phyloP scores from a whole-genome alignment of 164 flowering plant species.

The Chimonanthus salicifolius region DNA sequence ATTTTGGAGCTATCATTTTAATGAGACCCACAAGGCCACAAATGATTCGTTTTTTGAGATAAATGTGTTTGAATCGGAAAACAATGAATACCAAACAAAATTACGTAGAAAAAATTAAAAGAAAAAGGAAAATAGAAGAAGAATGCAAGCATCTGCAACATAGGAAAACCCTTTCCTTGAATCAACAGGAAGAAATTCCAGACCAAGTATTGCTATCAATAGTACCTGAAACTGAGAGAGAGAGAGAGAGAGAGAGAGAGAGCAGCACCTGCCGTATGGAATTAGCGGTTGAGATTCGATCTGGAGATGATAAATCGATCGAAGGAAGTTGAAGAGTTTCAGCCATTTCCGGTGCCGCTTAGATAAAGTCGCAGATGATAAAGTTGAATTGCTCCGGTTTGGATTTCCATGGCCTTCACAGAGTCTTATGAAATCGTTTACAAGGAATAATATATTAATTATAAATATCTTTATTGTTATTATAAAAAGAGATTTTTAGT shows the following conservation, averaged over 20 bases:
- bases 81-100: background rate
- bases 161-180: background rate
- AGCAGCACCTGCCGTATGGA: constrained; percentile 52
- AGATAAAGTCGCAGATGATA: too few relatives aligned
- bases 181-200: background rate
- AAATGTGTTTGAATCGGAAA: background rate
- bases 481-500: too few relatives aligned
- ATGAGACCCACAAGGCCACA: too few relatives aligned
- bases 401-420: background rate
- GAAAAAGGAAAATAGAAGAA: background rate
- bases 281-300: constrained; percentile 37
- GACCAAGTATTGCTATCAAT: too few relatives aligned
- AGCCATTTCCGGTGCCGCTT: constrained; percentile 19
- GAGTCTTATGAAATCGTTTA: too few relatives aligned
- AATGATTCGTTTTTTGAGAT: too few relatives aligned
- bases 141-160: background rate
- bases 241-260: background rate
- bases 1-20: too few relatives aligned
- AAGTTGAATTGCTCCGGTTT: too few relatives aligned
- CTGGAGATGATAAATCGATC: constrained; percentile 54
- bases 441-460: too few relatives aligned
- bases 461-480: too few relatives aligned
- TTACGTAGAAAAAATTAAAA: background rate
- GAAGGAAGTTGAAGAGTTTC: constrained; percentile 42
- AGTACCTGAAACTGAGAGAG: background rate